Percentiles rank a stretch among this genome's conserved stretches.
Evolutionary conservation across 805 yeast genomes (phyloP).

Genomic region (Teunomyces lycoperdinae): DNA sequence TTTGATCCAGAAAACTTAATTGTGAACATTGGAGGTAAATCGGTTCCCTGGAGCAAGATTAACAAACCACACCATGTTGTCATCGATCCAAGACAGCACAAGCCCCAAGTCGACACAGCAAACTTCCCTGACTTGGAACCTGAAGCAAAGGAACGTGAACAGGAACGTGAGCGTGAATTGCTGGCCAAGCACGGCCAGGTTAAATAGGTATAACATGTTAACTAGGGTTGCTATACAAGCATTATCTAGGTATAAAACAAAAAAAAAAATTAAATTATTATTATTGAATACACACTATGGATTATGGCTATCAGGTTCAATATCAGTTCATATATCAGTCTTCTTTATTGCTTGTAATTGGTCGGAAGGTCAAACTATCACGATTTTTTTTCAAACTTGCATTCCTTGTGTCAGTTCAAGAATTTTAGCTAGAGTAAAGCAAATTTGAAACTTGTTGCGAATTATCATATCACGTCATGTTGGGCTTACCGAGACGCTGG

Average conservation of each 20-base stretch:
- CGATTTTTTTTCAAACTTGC: no score
- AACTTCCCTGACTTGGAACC: slow-evolving; percentile 33
- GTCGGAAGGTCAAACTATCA: no score
- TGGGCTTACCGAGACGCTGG: slow-evolving; percentile 31
- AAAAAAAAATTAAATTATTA: no score
- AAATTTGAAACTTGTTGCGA: no score
- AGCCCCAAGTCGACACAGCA: slow-evolving; percentile 20
- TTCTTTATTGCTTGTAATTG: no score
- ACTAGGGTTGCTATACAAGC: no score
- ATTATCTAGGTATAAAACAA: neutral
- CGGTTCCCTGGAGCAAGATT: slow-evolving; percentile 34
- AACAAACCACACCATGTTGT: slow-evolving; percentile 39
- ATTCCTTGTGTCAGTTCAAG: no score
- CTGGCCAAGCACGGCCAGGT: neutral
- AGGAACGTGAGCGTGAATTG: slow-evolving; percentile 2
- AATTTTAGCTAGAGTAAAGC: no score
- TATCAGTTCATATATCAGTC: no score
- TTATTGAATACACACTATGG: no score
- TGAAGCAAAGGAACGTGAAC: slow-evolving; percentile 29
- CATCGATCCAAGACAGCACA: slow-evolving; percentile 21
- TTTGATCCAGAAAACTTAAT: slow-evolving; percentile 21
- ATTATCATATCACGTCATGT: slow-evolving; percentile 5
- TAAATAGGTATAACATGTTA: neutral
- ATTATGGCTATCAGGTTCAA: no score
- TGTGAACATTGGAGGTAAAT: slow-evolving; percentile 34